phyloP scores from a whole-genome alignment of 2,329 filamentous ascomycete genomes.

The Cryphonectria carpinicola region DNA sequence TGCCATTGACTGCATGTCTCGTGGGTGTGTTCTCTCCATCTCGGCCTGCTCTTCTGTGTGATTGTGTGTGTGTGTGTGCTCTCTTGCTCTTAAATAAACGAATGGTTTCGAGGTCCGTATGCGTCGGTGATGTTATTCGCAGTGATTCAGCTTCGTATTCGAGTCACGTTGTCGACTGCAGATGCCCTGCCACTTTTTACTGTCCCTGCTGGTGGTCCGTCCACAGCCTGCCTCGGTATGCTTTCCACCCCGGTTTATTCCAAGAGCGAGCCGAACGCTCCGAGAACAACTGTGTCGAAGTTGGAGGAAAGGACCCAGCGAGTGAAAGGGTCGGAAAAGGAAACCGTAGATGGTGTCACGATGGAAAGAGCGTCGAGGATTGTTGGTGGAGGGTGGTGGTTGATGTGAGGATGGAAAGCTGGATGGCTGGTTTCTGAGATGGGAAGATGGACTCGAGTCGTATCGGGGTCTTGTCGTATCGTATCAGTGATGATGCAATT shows the following conservation, averaged over 20 bases:
- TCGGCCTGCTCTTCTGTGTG: background rate
- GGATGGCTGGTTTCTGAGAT: background rate
- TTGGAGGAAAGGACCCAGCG: background rate
- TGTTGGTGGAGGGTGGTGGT: background rate
- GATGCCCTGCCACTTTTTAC: background rate
- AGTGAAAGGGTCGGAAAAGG: background rate
- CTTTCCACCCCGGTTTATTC: background rate
- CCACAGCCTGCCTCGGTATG: background rate
- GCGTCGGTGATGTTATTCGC: background rate
- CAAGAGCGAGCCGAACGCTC: background rate
- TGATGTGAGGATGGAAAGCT: background rate
- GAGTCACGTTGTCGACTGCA: background rate
- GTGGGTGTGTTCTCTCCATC: constrained; percentile 27
- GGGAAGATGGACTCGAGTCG: background rate
- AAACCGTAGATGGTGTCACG: background rate
- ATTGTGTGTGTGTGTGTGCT: background rate
- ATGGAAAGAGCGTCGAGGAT: background rate
- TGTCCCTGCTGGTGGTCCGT: constrained; percentile 3
- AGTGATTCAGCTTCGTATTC: background rate
- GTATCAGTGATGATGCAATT: constrained; percentile 2
- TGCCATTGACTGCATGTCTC: constrained; percentile 14
- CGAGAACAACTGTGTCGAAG: background rate
- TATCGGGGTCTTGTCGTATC: background rate
- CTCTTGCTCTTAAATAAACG: background rate
- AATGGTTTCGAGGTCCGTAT: background rate